Conservation (phyloP, 495 filamentous ascomycete genomes). For the Podospora pseudopauciseta region DNA sequence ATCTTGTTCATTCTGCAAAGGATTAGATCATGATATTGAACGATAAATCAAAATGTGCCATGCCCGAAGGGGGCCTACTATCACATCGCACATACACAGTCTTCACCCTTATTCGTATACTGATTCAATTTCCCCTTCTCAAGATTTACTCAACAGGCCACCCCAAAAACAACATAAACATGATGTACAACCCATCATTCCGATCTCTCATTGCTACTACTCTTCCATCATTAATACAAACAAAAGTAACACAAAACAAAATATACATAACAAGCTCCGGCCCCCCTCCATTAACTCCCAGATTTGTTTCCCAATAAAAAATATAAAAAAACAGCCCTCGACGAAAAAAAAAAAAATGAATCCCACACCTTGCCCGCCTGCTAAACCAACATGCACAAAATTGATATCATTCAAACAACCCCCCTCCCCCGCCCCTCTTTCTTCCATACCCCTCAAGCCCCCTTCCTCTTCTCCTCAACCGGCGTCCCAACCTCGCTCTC, state of each 20-base stretch:
- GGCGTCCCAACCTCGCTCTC: slow-evolving; percentile 11
- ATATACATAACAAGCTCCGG: neutral
- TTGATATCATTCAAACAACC: neutral
- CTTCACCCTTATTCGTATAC: neutral
- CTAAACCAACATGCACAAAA: neutral
- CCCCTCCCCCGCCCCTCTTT: no score
- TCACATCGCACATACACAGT: no score
- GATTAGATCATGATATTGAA: no score
- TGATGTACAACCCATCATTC: neutral
- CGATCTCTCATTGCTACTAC: neutral
- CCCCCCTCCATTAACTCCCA: neutral
- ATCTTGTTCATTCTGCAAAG: no score
- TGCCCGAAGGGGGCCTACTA: no score
- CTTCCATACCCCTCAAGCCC: neutral
- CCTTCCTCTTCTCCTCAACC: slow-evolving; percentile 11
- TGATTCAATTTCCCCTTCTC: neutral
- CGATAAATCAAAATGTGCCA: no score
- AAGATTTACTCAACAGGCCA: neutral
- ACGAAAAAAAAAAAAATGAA: no score
- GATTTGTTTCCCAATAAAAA: neutral
- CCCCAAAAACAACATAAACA: neutral
- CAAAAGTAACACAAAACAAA: neutral
- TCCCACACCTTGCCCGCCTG: neutral
- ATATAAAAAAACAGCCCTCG: neutral
- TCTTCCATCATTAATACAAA: slow-evolving; percentile 5